Conservation (phyloP, 2,329 filamentous ascomycete species). For the Blastomyces emzantsi region DNA sequence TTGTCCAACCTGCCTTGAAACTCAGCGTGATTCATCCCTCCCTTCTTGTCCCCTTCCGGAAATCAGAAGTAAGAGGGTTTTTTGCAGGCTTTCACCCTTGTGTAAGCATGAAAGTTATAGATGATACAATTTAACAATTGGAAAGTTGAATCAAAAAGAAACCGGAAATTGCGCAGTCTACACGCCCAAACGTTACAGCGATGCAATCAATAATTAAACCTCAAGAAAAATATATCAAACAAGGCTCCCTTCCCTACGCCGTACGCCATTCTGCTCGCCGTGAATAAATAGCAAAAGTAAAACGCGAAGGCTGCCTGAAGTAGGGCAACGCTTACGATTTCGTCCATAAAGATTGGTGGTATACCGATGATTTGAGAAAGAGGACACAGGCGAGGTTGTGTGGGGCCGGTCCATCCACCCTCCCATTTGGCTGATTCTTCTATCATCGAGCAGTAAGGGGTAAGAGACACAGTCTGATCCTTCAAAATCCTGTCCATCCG, state of each 20-base stretch:
- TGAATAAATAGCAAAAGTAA: constrained; percentile 5
- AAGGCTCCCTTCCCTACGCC: constrained; percentile 2
- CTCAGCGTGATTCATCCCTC: not conserved
- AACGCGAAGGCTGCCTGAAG: not conserved
- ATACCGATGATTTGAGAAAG: not conserved
- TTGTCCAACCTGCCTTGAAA: not conserved
- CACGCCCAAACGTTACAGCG: not conserved
- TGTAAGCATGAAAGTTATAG: not conserved
- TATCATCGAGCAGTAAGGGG: not conserved
- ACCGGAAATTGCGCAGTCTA: not conserved
- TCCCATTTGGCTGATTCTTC: not conserved
- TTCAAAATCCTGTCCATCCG: not conserved
- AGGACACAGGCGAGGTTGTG: not conserved
- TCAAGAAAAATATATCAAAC: not conserved
- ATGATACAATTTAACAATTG: not conserved
- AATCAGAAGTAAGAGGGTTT: not conserved
- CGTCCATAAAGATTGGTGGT: not conserved
- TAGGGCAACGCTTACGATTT: not conserved
- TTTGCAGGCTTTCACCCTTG: not conserved
- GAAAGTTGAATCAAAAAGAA: not conserved
- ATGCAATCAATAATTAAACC: not conserved
- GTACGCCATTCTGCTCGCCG: constrained; percentile 5
- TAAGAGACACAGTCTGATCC: not conserved
- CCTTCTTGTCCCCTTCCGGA: not conserved
- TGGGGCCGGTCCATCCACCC: not conserved